These are phyloP conservation scores for Globisporangium megalacanthum DNA, from an alignment of 352 stramenopile species.

Conservation along the genomic window DNA sequence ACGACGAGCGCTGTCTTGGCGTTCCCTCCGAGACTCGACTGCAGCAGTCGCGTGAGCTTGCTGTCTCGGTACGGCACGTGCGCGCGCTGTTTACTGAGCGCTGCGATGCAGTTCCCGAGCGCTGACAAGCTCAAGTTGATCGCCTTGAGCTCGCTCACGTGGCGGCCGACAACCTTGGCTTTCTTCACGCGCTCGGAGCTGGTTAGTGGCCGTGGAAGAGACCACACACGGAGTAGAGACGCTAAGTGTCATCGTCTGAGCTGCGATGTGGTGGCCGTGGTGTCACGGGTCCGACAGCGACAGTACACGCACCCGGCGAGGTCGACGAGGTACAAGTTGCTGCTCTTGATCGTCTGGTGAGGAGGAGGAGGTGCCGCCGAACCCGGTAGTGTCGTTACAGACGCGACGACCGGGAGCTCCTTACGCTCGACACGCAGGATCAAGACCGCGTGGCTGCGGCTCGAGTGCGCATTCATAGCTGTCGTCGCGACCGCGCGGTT, in stretches of 20 bases:
- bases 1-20: constrained; percentile 68
- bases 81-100: constrained; percentile 48
- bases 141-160: constrained; percentile 62
- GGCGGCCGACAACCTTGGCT: constrained; percentile 37
- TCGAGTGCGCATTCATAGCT: constrained; percentile 84
- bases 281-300: no score
- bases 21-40: constrained; percentile 68
- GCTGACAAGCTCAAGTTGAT: constrained; percentile 75
- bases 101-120: constrained; percentile 70
- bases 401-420: constrained; percentile 10
- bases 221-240: not conserved
- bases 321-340: constrained; percentile 61
- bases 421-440: constrained; percentile 80
- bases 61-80: constrained; percentile 73
- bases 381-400: not conserved
- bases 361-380: not conserved
- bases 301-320: constrained; percentile 28
- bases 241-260: not conserved
- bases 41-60: constrained; percentile 63
- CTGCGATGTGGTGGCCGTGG: no score
- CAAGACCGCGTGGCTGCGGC: constrained; percentile 83
- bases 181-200: constrained; percentile 73
- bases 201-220: not conserved
- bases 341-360: constrained; percentile 45
- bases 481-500: constrained; percentile 80